Percentiles rank a stretch among this genome's conserved stretches.
These are phyloP conservation scores for Boletus subcaerulescens DNA, from an alignment of 768 basidiomycete genomes.

Conservation along the genomic window DNA sequence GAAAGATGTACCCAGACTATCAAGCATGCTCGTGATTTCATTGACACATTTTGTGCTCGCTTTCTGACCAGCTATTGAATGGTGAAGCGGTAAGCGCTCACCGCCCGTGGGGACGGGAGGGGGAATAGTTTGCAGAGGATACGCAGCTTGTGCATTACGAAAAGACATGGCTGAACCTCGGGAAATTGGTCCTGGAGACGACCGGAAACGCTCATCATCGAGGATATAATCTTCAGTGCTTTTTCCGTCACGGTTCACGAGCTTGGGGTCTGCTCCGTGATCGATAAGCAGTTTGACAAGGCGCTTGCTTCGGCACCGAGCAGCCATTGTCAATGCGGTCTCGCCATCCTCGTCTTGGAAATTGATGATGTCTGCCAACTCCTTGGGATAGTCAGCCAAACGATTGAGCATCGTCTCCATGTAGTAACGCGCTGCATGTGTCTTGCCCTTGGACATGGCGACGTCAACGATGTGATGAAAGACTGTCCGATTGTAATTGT, in stretches of 20 bases:
- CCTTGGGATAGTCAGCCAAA: conserved; percentile 89
- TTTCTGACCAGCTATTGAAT: conserved; percentile 81
- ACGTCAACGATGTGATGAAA: conserved; percentile 98
- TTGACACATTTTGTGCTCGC: conserved; percentile 83
- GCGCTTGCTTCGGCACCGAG: conserved; percentile 91
- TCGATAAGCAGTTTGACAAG: conserved; percentile 94
- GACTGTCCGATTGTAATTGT: conserved; percentile 94
- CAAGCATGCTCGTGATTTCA: conserved; percentile 83
- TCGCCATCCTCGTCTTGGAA: conserved; percentile 99
- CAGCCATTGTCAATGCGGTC: conserved; percentile 95
- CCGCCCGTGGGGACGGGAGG: conserved; percentile 44
- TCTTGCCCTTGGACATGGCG: conserved; percentile 96
- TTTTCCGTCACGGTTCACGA: conserved; percentile 92
- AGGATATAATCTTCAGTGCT: conserved; percentile 98
- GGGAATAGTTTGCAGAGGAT: conserved; percentile 41
- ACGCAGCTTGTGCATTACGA: conserved; percentile 60
- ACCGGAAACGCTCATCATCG: conserved; percentile 95
- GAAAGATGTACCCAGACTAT: conserved; percentile 83
- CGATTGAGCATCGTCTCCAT: conserved; percentile 93
- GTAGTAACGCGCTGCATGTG: conserved; percentile 96
- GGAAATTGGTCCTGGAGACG: conserved; percentile 79
- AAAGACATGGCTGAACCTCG: conserved; percentile 66
- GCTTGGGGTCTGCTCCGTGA: conserved; percentile 94
- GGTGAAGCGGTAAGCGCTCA: conserved; percentile 73
- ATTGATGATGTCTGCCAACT: conserved; percentile 96